A percentile compares a stretch with the other conserved stretches of the same genome.
Evolutionary conservation across 495 filamentous ascomycete species (phyloP).

Genomic region (Daldinia decipiens): DNA sequence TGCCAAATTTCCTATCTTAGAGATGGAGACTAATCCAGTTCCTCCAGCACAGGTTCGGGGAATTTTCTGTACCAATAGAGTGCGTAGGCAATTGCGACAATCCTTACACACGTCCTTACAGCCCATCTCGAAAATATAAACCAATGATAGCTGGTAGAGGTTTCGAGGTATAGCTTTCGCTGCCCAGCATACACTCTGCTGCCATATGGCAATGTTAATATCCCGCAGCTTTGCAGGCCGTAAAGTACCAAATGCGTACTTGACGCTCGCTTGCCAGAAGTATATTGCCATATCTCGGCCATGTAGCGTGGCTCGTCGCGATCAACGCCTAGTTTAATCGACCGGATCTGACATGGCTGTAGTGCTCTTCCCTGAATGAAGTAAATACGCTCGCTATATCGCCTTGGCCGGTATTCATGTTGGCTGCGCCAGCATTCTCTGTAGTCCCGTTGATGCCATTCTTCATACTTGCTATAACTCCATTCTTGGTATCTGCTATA

Average conservation of each 20-base stretch:
- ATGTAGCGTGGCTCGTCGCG: constrained; percentile 8
- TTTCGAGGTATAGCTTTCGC: neutral
- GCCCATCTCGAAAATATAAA: neutral
- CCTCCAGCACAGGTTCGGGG: neutral
- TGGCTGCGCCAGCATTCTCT: neutral
- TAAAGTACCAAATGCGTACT: neutral
- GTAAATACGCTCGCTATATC: neutral
- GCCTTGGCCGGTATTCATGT: neutral
- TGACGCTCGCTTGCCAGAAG: neutral
- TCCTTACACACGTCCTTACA: neutral
- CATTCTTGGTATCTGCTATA: neutral
- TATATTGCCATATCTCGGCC: constrained; percentile 1
- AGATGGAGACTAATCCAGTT: neutral
- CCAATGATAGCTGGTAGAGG: neutral
- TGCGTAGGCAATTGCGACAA: neutral
- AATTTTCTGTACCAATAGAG: neutral
- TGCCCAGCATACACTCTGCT: neutral
- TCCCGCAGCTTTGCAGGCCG: constrained; percentile 6
- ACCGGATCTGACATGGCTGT: neutral
- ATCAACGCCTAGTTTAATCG: neutral
- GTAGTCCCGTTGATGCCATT: neutral
- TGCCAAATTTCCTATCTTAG: neutral
- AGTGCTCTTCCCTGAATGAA: neutral
- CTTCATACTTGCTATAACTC: neutral
- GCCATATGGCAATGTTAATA: constrained; percentile 7